Evolutionary conservation across 2,329 filamentous ascomycete genomes (phyloP), one percentile per base, ranked within the genome.

Genomic region (Monilinia fructicola): DNA sequence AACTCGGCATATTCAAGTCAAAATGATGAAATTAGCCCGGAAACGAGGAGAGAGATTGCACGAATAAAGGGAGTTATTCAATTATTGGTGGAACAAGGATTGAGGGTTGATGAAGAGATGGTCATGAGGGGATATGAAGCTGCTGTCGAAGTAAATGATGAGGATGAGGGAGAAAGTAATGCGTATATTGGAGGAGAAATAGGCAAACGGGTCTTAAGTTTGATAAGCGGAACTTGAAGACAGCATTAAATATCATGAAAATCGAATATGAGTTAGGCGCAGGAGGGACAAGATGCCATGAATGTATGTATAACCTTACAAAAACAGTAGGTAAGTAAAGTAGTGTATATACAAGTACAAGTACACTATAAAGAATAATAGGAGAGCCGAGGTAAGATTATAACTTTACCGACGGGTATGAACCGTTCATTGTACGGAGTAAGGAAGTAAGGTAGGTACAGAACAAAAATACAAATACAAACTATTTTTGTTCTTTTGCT

Each of bases 1-100:
- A 87, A 88, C 74, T 91, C 89, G 64, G 92, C 97, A 73, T 99
- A 99, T 79, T 95, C 91, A 65, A 96, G 91, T 76, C 93, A 97
- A 80, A 99, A 99, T 76, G 94, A 98, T 76, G 84, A 87, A 66
- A 93, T 99, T 70, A 81, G 86, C 28, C 81, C 87, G 2, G 86
- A 87, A 60, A 94, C 92, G 21, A 87, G 95, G 82, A 86, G 89
- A 69, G 95, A 98, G 82, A 97, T 99, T 78, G 88, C 92, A 21
- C 84, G 93, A 67, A 83, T 98, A 55, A 84, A 90, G 46, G 91
- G 91, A 28, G 90, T 95, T 66, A 90, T 99, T 66, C 85, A 88
- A 67, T 90, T 92, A 1, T 80, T 99, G 67, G 91, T 96, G 2
- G 90, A 96, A 76, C 87, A 90, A 54, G 91, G 92, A 0, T 80